phyloP scores from a whole-genome alignment of 495 filamentous ascomycete species.

The Xylaria cubensis region DNA sequence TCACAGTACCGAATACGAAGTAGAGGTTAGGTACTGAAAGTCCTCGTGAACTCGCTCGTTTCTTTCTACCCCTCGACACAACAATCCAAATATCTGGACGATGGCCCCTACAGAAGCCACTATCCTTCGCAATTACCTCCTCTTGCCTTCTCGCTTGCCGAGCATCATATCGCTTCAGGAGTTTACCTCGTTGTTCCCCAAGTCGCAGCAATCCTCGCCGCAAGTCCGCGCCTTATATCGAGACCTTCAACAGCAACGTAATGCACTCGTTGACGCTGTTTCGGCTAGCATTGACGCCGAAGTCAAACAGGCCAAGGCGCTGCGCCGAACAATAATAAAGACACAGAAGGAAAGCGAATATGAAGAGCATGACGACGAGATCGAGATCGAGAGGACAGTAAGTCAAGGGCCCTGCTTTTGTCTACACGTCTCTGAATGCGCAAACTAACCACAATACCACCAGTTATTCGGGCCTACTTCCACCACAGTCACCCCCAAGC shows the following conservation, averaged over 20 bases:
- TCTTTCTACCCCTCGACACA: slow-evolving; percentile 3
- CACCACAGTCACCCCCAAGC: slow-evolving; percentile 45
- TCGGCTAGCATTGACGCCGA: slow-evolving; percentile 72
- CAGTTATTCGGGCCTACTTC: slow-evolving; percentile 70
- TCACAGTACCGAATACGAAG: too few relatives aligned
- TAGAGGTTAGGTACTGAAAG: too few relatives aligned
- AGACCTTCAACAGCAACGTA: slow-evolving; percentile 75
- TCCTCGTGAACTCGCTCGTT: neutral
- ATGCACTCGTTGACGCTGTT: slow-evolving; percentile 70
- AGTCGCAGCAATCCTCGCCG: slow-evolving; percentile 68
- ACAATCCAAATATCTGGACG: slow-evolving; percentile 12
- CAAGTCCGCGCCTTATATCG: slow-evolving; percentile 78
- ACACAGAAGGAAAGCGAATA: slow-evolving; percentile 59
- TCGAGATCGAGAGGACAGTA: slow-evolving; percentile 74
- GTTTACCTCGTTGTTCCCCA: slow-evolving; percentile 80
- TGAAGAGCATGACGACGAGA: slow-evolving; percentile 66
- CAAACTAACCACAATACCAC: slow-evolving; percentile 5
- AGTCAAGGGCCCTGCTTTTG: slow-evolving; percentile 17
- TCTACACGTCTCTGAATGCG: slow-evolving; percentile 16
- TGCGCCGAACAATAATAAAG: slow-evolving; percentile 66
- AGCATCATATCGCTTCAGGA: slow-evolving; percentile 74
- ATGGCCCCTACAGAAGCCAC: slow-evolving; percentile 77
- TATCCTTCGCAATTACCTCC: slow-evolving; percentile 79
- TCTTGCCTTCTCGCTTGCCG: slow-evolving; percentile 74
- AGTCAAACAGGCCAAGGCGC: slow-evolving; percentile 65